Percentiles rank a stretch among this genome's conserved stretches.
phyloP scores from a whole-genome alignment of 805 yeast species.

The Diddensiella santjacobensis region DNA sequence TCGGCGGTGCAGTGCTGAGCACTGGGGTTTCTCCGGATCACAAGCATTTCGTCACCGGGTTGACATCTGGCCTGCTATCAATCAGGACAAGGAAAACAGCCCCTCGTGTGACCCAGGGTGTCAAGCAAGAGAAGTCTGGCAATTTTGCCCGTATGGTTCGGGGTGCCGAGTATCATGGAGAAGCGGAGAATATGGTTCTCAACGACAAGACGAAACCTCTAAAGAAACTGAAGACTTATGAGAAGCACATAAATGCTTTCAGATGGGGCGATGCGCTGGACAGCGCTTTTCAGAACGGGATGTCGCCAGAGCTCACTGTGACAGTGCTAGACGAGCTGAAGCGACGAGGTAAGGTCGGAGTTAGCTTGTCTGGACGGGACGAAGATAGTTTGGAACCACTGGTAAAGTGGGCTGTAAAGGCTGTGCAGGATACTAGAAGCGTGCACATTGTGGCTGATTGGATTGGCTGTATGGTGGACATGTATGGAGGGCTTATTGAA shows the following conservation, averaged over 20 bases:
- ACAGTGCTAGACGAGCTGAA: constrained; percentile 84
- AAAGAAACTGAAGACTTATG: constrained; percentile 76
- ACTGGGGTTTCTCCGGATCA: constrained; percentile 85
- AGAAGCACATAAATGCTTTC: constrained; percentile 78
- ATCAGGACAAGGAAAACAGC: constrained; percentile 80
- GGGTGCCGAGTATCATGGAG: constrained; percentile 89
- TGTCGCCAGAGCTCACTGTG: constrained; percentile 73
- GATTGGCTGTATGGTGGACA: constrained; percentile 61
- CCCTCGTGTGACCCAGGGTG: constrained; percentile 51
- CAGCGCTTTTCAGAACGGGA: constrained; percentile 74
- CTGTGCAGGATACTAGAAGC: constrained; percentile 75
- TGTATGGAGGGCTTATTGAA: constrained; percentile 73
- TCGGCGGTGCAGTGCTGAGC: constrained; percentile 86
- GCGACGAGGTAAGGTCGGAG: constrained; percentile 81
- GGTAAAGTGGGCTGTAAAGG: constrained; percentile 73
- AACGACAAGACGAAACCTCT: constrained; percentile 50
- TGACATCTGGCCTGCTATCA: constrained; percentile 82
- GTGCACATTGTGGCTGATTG: constrained; percentile 63
- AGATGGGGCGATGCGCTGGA: constrained; percentile 93
- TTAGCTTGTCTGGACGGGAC: constrained; percentile 77
- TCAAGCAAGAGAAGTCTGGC: constrained; percentile 40
- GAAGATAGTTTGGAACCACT: constrained; percentile 83
- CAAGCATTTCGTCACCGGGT: constrained; percentile 89
- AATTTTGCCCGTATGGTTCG: constrained; percentile 77
- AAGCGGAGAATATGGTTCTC: constrained; percentile 70